Base-by-base conservation (phyloP, 2,329 filamentous ascomycete genomes). In the Ophiostoma triangulosporum region DNA sequence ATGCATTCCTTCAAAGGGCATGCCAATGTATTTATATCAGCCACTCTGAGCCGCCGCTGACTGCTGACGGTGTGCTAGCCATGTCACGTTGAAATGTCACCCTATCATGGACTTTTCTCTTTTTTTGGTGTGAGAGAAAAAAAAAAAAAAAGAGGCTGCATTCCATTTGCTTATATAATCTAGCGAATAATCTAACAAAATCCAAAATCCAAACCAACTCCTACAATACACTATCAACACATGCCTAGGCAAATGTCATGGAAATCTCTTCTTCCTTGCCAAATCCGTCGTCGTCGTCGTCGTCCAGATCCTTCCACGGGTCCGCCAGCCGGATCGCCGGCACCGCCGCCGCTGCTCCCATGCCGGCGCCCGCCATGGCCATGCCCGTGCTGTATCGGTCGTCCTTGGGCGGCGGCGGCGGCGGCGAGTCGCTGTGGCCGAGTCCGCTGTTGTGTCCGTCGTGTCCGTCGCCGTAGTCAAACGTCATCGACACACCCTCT, bases 261-360 rank as follows among this genome's bases (percentile, higher is more conserved):
- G 78, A 76, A 58, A 91, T 86, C 66, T 88, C 84, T 64, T 81
- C 80, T 66, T 88, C 84, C 62, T 78, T 76, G 17, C 81, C 82
- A 69, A 85, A 85, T 51, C 85, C 77, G 45, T 87, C 83, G 46
- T 77, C 74, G 8, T 81, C 73, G 12, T 81, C 73, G 9, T 81
- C 73, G 8, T 80, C 73, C 55, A 80, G 60, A 51, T 78, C 84
- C 3, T 77, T 81, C 87, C 87, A 91, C 1, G 85, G 77, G 75
- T 91, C 70, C 57, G 70, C 61, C 29, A 77, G 62, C 24, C 70
- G 62, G 51, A 80, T 66, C 48, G 70, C 71, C 0, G 78, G 78
- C 58, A 75, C 62, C 22, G 75, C 46, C 11, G 32, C 40, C 9
- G 27, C 48, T 4, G 32, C 35, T 12, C 51, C 45, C 17, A 22